Evolutionary conservation across 148 eudicot species (phyloP).

Genomic region (Vaccinium myrtillus): DNA sequence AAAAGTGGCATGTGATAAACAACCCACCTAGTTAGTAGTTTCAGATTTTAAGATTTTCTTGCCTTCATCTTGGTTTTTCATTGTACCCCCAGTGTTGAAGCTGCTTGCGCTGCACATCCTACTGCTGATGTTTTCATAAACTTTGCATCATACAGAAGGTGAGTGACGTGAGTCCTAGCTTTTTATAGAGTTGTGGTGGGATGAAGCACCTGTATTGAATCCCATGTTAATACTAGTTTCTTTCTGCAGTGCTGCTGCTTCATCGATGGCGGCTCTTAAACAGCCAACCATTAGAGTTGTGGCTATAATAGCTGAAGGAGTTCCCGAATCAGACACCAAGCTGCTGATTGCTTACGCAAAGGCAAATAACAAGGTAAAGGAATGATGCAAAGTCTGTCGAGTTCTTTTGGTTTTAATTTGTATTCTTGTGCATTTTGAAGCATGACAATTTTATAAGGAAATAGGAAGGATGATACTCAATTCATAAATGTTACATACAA

Average conservation of each 20-base stretch:
- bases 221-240: neutral
- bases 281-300: constrained; percentile 92
- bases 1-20: neutral
- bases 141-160: constrained; percentile 98
- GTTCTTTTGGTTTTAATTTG: neutral
- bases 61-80: constrained; percentile 7
- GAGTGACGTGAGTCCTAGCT: constrained; percentile 51
- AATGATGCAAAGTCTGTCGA: neutral
- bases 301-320: constrained; percentile 96
- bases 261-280: constrained; percentile 84
- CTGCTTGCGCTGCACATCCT: constrained; percentile 92
- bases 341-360: constrained; percentile 84
- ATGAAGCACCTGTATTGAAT: neutral
- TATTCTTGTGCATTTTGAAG: neutral
- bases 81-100: constrained; percentile 67
- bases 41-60: neutral
- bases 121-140: constrained; percentile 98
- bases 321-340: constrained; percentile 89
- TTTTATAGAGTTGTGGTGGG: neutral
- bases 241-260: constrained; percentile 87
- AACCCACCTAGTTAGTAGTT: neutral
- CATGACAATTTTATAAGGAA: neutral
- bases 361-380: constrained; percentile 83
- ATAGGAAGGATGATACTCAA: neutral
- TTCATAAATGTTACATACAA: neutral